These are phyloP conservation scores for Asterella californica DNA, from an alignment of 225 moss, liverwort and hornwort species.

Conservation along the genomic window DNA sequence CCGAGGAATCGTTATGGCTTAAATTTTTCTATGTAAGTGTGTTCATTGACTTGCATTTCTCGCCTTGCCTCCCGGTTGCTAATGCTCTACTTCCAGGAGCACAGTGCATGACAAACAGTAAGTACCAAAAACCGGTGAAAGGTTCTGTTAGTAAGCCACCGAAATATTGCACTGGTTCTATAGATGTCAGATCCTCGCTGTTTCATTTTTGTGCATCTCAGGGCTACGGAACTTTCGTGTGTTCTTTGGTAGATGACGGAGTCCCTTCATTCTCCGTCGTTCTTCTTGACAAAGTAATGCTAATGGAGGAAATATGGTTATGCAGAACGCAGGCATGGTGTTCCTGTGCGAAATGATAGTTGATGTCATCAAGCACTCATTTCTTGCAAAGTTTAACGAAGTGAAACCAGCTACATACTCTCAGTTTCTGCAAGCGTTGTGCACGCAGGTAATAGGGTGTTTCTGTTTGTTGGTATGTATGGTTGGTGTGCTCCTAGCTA, in stretches of 20 bases:
- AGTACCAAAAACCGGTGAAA: too few relatives aligned
- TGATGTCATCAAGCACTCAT: constrained; percentile 95
- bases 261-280: not conserved
- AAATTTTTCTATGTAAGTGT: constrained; percentile 70
- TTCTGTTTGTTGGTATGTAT: not conserved
- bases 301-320: not conserved
- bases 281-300: not conserved
- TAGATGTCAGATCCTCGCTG: not conserved
- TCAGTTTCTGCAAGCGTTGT: constrained; percentile 95
- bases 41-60: not conserved
- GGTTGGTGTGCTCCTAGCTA: not conserved
- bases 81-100: not conserved
- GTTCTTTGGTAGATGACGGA: not conserved
- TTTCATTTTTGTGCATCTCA: not conserved
- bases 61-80: not conserved
- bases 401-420: constrained; percentile 96
- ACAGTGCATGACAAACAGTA: too few relatives aligned
- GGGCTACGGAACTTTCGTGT: not conserved
- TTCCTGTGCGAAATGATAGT: constrained; percentile 84
- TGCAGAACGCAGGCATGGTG: constrained; percentile 98
- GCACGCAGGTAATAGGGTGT: constrained; percentile 68
- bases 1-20: constrained; percentile 75
- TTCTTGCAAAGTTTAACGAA: constrained; percentile 97
- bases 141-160: too few relatives aligned
- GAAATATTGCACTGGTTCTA: not conserved